Percentiles rank a stretch among this genome's conserved stretches.
These are phyloP conservation scores for Ascochyta rabiei DNA, from an alignment of 2,329 filamentous ascomycete genomes.

Conservation along the genomic window DNA sequence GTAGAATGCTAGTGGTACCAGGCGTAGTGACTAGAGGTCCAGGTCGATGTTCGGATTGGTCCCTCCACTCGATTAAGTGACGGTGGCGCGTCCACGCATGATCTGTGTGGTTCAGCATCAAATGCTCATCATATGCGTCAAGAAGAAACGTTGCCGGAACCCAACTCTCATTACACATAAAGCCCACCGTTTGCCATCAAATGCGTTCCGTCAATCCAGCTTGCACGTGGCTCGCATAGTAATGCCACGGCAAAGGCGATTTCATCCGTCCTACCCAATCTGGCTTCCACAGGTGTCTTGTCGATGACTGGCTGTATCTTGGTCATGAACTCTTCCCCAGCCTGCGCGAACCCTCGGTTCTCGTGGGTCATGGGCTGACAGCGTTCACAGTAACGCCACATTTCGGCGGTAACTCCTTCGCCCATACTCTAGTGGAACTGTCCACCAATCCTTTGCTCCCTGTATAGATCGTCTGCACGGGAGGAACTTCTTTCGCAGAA, in stretches of 20 bases:
- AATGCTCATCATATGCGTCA: background rate
- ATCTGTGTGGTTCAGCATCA: background rate
- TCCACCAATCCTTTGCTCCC: slow-evolving; percentile 60
- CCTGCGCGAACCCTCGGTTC: slow-evolving; percentile 39
- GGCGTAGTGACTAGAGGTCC: too few relatives aligned
- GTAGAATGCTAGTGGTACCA: background rate
- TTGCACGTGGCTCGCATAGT: slow-evolving; percentile 38
- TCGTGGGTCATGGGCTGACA: slow-evolving; percentile 53
- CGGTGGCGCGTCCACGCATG: too few relatives aligned
- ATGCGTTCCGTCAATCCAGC: slow-evolving; percentile 57
- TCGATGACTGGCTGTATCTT: slow-evolving; percentile 58
- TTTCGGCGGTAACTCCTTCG: slow-evolving; percentile 39
- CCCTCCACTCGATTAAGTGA: too few relatives aligned
- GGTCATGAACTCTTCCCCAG: slow-evolving; percentile 51
- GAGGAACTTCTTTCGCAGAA: slow-evolving; percentile 45
- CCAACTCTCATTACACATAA: slow-evolving; percentile 6
- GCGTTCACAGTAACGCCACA: slow-evolving; percentile 57
- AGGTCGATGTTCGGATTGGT: background rate
- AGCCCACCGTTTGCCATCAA: slow-evolving; percentile 34
- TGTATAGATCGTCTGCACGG: slow-evolving; percentile 56
- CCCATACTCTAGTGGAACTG: slow-evolving; percentile 49
- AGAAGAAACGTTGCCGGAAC: background rate
- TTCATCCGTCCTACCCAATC: slow-evolving; percentile 55
- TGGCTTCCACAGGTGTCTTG: slow-evolving; percentile 51
- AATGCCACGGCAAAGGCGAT: slow-evolving; percentile 54